Evolutionary conservation across 2,329 filamentous ascomycete genomes (phyloP), one percentile per base, ranked within the genome.

Genomic region (Cytospora schulzeri): DNA sequence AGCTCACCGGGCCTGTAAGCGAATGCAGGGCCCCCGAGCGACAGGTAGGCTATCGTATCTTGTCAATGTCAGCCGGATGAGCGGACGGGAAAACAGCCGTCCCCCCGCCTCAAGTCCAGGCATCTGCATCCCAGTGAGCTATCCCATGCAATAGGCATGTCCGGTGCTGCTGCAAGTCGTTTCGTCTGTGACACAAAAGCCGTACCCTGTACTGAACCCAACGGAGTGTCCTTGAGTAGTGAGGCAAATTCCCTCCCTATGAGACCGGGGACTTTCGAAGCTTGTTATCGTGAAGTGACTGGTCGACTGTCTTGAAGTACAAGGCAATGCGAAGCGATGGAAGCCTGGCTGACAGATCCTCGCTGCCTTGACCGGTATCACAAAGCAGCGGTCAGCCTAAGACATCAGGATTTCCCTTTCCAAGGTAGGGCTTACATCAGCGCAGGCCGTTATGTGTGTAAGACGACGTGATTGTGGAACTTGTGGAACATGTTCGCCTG

Each of bases 381-480:
- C 60, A 38, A 63, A 65, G 14, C 54, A 63, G 63, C 63, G 63
- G 60, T 63, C 60, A 59, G 60, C 52, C 51, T 65, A 58, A 59
- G 60, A 65, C 55, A 57, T 17, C 17, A 17, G 29, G 22, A 33
- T 54, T 26, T 17, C 33, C 50, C 15, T n/a, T 5, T 19, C 26
- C 33, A n/a, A 19, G n/a, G 48, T 60, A 57, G 38, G 53, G 64
- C 64, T 66, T 64, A 66, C 64, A 64, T 66, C 64, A 66, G 64
- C 61, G 35, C 52, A 28, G 24, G 17, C 29, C 41, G 22, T 33
- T 48, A 55, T 55, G 57, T 38, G 64, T n/a, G 61, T 66, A 57
- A 66, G 61, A 64, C 57, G 57, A 56, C 26, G n/a, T 17, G 24
- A 22, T 9, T 48, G 52, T 62, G 60, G 38, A 24, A 35, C 31